These are phyloP conservation scores for Fusarium pininemorale DNA, from an alignment of 2,329 filamentous ascomycete species.

Conservation along the genomic window DNA sequence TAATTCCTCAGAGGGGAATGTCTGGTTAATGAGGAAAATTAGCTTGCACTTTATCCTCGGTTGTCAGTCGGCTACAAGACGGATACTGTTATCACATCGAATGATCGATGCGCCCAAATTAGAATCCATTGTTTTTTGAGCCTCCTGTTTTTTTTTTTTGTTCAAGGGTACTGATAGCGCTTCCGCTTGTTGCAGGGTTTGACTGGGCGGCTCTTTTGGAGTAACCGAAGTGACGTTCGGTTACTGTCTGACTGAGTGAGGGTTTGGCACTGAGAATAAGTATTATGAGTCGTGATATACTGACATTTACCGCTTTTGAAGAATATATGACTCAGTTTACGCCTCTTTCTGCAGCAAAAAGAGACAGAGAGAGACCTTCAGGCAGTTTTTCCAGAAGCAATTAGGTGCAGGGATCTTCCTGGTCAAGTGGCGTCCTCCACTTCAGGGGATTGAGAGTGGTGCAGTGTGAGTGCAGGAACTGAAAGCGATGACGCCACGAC, in stretches of 20 bases:
- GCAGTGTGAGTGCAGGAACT: slow-evolving; percentile 1
- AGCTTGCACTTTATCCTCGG: slow-evolving; percentile 38
- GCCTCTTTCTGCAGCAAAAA: background rate
- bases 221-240: background rate
- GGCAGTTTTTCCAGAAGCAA: slow-evolving; percentile 19
- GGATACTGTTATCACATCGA: slow-evolving; percentile 9
- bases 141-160: background rate
- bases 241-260: background rate
- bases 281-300: background rate
- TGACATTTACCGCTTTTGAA: background rate
- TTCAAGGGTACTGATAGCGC: slow-evolving; percentile 21
- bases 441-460: slow-evolving; percentile 7
- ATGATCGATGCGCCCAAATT: slow-evolving; percentile 8
- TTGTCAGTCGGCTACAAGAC: slow-evolving; percentile 34
- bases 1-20: background rate
- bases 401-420: background rate
- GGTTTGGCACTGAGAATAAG: background rate
- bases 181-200: slow-evolving; percentile 13
- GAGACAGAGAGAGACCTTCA: background rate
- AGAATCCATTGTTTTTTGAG: background rate
- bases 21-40: slow-evolving; percentile 23
- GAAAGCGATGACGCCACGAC: slow-evolving; percentile 14
- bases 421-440: background rate
- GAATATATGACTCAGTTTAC: background rate
- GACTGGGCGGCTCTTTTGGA: slow-evolving; percentile 25